Evolutionary conservation across 805 yeast genomes (phyloP).

Genomic region (Brettanomyces nanus): DNA sequence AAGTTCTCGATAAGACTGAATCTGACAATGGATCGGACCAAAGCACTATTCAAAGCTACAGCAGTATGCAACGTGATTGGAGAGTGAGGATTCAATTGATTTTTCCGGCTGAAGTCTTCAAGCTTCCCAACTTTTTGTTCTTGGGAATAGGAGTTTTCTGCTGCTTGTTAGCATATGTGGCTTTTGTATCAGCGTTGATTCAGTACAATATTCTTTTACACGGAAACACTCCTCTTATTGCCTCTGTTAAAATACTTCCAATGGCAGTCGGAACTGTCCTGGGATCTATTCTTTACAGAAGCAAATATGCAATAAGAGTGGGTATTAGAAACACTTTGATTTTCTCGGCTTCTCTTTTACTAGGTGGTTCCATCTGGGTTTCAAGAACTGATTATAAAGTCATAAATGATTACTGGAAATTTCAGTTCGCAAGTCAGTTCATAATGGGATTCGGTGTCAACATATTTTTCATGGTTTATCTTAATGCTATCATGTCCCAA

Average conservation of each 20-base stretch:
- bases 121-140: slow-evolving; percentile 15
- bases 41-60: not conserved
- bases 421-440: slow-evolving; percentile 18
- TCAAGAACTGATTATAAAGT: slow-evolving; percentile 11
- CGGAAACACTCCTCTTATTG: slow-evolving; percentile 23
- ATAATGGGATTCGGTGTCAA: slow-evolving; percentile 17
- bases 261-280: slow-evolving; percentile 23
- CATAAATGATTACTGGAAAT: slow-evolving; percentile 18
- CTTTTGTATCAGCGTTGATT: slow-evolving; percentile 6
- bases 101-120: slow-evolving; percentile 15
- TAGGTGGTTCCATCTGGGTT: slow-evolving; percentile 16
- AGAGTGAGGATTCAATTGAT: slow-evolving; percentile 11
- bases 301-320: slow-evolving; percentile 6
- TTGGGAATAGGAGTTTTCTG: slow-evolving; percentile 8
- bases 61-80: slow-evolving; percentile 8
- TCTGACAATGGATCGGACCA: not conserved
- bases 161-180: slow-evolving; percentile 6
- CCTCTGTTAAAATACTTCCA: slow-evolving; percentile 31
- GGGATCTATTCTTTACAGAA: slow-evolving; percentile 19
- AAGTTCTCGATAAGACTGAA: not conserved
- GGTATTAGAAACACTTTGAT: slow-evolving; percentile 16
- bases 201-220: slow-evolving; percentile 23
- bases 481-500: slow-evolving; percentile 21
- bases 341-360: slow-evolving; percentile 6
- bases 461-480: slow-evolving; percentile 27